Evolutionary conservation across 495 filamentous ascomycete species (phyloP), one percentile per base, ranked within the genome.

Genomic region (Xylaria scruposa): DNA sequence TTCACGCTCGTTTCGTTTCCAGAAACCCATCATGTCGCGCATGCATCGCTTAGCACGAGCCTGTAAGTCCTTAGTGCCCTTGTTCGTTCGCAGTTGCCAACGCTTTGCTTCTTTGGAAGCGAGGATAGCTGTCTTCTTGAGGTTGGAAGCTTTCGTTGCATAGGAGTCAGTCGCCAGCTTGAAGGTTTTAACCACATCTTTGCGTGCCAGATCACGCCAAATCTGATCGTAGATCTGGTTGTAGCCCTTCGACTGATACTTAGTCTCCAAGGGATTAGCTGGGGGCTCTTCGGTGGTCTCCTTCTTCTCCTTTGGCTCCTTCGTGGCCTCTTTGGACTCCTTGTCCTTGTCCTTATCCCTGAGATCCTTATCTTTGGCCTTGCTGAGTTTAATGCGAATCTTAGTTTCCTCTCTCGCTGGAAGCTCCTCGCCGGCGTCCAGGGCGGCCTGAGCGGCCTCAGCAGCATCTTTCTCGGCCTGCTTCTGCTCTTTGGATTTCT

Each of bases 11-110:
- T 99, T 99, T 61, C 95, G 92, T 80, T 98, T 98, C 96, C 96
- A 99, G 90, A 98, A 99, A 38, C 92, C 89, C 90, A 98, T 96
- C 96, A 99, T 99, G 83, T 99, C 96, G 74, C 96, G 90, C 96
- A 99, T 99, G 66, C 93, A 94, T 60, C 96, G 90, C 85, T 99
- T 99, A 24, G 96, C 97, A 26, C 97, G 90, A 49, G 97, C 96
- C 74, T 98, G 97, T 0, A 96, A 93, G 80, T 99, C 96, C 82
- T 99, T 99, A 77, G 91, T 92, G 76, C 94, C 96, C 87, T 99
- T 99, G 85, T 98, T 99, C 47, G 96, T 98, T 47, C 93, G 91
- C 58, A 95, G 90, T 78, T 99, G 97, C 96, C 96, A 99, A 75
- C 97, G 87, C 74, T 95, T 92, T 47, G 97, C 96, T 82, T 99